phyloP scores from a whole-genome alignment of 2,329 filamentous ascomycete genomes.

The Neofusicoccum sp. region DNA sequence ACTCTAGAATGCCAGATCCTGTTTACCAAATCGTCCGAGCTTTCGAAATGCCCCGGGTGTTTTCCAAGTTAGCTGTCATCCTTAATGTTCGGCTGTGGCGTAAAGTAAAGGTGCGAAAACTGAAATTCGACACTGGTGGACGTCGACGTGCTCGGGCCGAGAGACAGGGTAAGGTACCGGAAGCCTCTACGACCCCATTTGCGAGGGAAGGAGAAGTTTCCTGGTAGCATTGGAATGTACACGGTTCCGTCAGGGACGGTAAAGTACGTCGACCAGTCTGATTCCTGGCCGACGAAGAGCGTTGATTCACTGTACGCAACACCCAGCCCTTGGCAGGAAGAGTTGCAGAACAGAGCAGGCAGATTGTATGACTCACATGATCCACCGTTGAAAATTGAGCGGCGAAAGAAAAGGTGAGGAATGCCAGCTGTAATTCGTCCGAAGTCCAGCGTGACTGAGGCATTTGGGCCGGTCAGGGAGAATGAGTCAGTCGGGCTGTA shows the following conservation, averaged over 20 bases:
- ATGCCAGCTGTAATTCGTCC: background rate
- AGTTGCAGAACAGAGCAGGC: background rate
- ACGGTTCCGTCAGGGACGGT: conserved; percentile 45
- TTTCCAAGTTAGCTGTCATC: conserved; percentile 31
- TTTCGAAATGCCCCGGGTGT: conserved; percentile 39
- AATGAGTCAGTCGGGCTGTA: background rate
- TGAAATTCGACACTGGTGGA: background rate
- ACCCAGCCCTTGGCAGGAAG: background rate
- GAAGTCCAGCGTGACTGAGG: background rate
- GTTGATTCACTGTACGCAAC: background rate
- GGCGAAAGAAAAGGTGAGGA: background rate
- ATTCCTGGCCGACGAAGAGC: conserved; percentile 36
- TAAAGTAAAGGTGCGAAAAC: background rate
- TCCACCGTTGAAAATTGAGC: background rate
- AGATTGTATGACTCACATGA: background rate
- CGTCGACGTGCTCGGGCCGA: conserved; percentile 26
- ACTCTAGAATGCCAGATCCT: conserved; percentile 54
- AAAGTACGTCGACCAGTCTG: conserved; percentile 41
- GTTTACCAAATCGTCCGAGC: conserved; percentile 33
- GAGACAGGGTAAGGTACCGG: conserved; percentile 51
- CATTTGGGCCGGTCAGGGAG: background rate
- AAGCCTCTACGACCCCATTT: conserved; percentile 51
- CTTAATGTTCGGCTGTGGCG: conserved; percentile 28
- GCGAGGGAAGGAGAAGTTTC: conserved; percentile 43
- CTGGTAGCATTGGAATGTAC: conserved; percentile 40